Percentiles rank a stretch among this genome's conserved stretches.
These are phyloP conservation scores for Rubia balearica DNA, from an alignment of 305 asterid species.

Conservation along the genomic window DNA sequence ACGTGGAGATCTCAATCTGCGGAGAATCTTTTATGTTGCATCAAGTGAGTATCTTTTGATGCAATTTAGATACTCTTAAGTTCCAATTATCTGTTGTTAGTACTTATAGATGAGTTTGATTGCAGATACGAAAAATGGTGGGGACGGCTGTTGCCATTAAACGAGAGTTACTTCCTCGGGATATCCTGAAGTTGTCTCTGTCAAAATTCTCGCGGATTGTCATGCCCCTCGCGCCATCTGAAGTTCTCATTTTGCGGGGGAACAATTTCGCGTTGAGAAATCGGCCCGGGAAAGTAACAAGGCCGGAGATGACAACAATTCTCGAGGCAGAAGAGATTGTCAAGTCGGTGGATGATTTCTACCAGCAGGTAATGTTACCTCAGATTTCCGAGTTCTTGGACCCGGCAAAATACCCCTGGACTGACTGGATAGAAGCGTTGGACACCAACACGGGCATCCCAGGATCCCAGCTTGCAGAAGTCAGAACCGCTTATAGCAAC, in stretches of 20 bases:
- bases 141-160: constrained; percentile 85
- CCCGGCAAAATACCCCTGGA: constrained; percentile 64
- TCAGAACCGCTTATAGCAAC: constrained; percentile 53
- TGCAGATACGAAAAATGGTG: constrained; percentile 90
- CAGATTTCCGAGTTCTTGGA: constrained; percentile 56
- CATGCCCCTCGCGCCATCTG: constrained; percentile 86
- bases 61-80: not conserved
- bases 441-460: constrained; percentile 74
- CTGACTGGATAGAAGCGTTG: constrained; percentile 59
- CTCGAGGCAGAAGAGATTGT: constrained; percentile 73
- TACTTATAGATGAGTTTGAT: not conserved
- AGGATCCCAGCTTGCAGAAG: constrained; percentile 54
- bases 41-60: constrained; percentile 48
- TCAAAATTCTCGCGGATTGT: constrained; percentile 74
- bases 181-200: constrained; percentile 52
- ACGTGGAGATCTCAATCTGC: constrained; percentile 63
- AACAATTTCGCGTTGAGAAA: constrained; percentile 64
- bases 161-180: constrained; percentile 65
- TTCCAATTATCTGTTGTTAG: constrained; percentile 5
- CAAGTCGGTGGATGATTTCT: constrained; percentile 54
- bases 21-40: constrained; percentile 99
- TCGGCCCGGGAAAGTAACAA: constrained; percentile 51
- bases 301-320: constrained; percentile 81
- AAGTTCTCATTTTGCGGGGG: constrained; percentile 67
- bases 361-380: constrained; percentile 56